Conservation (phyloP, 192 early-diverging fungal species). For the Physocladia obscura region DNA sequence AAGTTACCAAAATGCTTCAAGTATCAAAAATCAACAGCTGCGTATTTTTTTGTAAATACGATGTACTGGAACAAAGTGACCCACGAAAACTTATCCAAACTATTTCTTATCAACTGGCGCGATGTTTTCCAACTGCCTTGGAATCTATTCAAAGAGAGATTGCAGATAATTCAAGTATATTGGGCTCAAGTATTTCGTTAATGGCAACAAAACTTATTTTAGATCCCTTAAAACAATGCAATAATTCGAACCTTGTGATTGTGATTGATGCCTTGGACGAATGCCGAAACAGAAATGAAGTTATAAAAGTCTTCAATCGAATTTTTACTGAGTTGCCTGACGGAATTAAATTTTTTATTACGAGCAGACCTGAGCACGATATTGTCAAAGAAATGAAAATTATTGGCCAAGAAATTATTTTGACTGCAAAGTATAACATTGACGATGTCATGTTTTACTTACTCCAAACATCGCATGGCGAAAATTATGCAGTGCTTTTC, state of each 20-base stretch:
- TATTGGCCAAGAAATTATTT: not conserved
- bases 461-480: not conserved
- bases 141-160: not conserved
- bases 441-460: not conserved
- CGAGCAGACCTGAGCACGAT: not conserved
- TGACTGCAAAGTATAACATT: not conserved
- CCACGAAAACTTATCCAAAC: not conserved
- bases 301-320: too few relatives aligned
- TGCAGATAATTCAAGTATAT: too few relatives aligned
- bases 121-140: not conserved
- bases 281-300: not conserved
- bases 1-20: not conserved
- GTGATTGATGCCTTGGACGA: not conserved
- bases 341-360: not conserved
- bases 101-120: not conserved
- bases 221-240: not conserved
- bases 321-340: too few relatives aligned
- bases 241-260: not conserved
- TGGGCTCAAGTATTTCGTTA: too few relatives aligned
- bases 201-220: not conserved
- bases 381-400: not conserved
- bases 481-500: not conserved
- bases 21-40: not conserved
- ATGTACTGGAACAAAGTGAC: not conserved
- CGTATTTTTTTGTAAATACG: not conserved